phyloP scores from a whole-genome alignment of 441 rosid genomes.

The Omphalea diandra region DNA sequence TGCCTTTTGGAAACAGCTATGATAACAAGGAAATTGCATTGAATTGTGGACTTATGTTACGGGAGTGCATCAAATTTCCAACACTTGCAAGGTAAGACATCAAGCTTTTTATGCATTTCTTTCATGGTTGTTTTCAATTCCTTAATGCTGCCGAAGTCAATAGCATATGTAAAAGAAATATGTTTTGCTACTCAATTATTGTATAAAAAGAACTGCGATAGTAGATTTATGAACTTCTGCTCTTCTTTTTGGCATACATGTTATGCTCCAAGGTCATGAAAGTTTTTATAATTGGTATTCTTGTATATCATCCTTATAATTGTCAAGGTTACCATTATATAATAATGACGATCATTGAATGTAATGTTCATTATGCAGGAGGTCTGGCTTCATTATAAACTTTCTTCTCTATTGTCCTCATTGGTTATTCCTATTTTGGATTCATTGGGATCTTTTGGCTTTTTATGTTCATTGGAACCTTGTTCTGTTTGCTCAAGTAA shows the following conservation, averaged over 20 bases:
- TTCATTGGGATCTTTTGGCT: too few species aligned
- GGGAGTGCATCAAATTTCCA: constrained; percentile 94
- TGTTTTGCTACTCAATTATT: not conserved
- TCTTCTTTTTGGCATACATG: not conserved
- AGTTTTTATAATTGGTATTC: not conserved
- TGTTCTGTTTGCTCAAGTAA: too few species aligned
- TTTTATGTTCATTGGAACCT: too few species aligned
- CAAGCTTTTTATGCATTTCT: constrained; percentile 23
- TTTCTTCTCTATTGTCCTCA: too few species aligned
- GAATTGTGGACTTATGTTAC: constrained; percentile 84
- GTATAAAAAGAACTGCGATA: not conserved
- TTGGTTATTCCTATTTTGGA: too few species aligned
- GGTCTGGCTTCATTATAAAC: too few species aligned
- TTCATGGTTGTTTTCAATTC: constrained; percentile 13
- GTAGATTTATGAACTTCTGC: not conserved
- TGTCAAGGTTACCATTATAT: too few species aligned
- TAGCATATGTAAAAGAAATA: not conserved
- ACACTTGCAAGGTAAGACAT: constrained; percentile 83
- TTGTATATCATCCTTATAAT: constrained; percentile 5
- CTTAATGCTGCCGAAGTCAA: not conserved
- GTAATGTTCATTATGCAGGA: too few species aligned
- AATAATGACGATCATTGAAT: too few species aligned
- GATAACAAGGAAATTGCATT: constrained; percentile 94
- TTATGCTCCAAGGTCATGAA: not conserved
- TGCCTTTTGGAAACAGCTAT: constrained; percentile 57